Evolutionary conservation across 1,139 yeast genomes (phyloP), one percentile per base, ranked within the genome.

Genomic region (Scheffersomyces cryptocercus): DNA sequence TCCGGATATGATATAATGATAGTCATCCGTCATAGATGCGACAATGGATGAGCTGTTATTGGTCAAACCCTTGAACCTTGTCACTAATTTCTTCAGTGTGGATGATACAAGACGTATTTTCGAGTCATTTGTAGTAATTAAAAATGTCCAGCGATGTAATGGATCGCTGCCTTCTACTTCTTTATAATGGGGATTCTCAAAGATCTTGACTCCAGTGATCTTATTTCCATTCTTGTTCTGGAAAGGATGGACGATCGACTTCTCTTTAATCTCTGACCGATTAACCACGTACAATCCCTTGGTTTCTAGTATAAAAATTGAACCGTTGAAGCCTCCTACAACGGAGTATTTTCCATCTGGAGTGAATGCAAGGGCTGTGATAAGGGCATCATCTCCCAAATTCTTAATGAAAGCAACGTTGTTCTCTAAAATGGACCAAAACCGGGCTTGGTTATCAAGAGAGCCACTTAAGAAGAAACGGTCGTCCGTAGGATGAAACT

Each of bases 401-500:
- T 69, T 58, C 29, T 57, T 61, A 16, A 54, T 56, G 48, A 56
- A 74, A 0, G 77, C 66, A 26, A 73, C 65, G 11, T 54, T 55
- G 7, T 59, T 55, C 47, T 90, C 97, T 36, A 91, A 72, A 30
- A 91, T 84, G 3, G 93, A 85, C 96, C 97, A 88, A 16, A 91
- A 66, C 45, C 95, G 67, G n/a, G 88, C 75, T 35, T 79, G 73
- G 49, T 87, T 85, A 58, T 89, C 97, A 50, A 90, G 71, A 38
- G 95, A 85, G 2, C 96, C 95, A 50, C 91, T 84, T 3, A 87
- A 64, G 61, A 91, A 89, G 59, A 90, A 91, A 31, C 98, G 68
- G 59, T 91, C 97, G 65, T 91, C 98, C 2, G 70, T 71, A 1
- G 95, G 96, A 56, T 89, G 96, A 61, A 91, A 91, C 40, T 79